Evolutionary conservation across 371 early-diverging fungal genomes (phyloP), one percentile per base, ranked within the genome.

Genomic region (Zychaea mexicana): DNA sequence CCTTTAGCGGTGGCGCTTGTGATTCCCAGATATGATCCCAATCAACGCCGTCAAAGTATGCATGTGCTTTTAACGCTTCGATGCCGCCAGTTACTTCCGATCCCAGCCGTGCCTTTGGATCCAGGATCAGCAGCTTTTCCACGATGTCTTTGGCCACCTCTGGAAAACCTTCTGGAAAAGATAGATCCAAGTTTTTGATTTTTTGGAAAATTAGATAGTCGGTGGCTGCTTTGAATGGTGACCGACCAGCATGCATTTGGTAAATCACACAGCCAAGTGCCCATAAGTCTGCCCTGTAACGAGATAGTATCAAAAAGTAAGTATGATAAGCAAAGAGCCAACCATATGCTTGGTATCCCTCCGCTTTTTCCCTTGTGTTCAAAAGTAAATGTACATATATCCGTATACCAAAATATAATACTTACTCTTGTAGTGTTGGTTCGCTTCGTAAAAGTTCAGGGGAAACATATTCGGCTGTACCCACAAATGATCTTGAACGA

Each of bases 201-300:
- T 92, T 95, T 75, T 98, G 96, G 70, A 98, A 97, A 0, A 98
- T 99, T 67, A 94, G 92, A 70, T 95, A 97, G 65, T 99, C 96
- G 57, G 96, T 98, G 3, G 85, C 76, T 22, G 91, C 98, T 69
- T 97, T 96, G 79, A 99, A 99, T 0, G 99, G 99, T 13, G 98
- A 96, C 52, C 83, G 79, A 6, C 98, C 99, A 22, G 91, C 86
- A 12, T 97, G 75, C 82, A 99, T 77, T 77, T 99, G 99, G 78
- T 91, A 99, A 3, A 98, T 85, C 15, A 99, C 97, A 77, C 98
- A 98, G 2, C 98, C 99, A 22, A 99, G 73, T 12, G 99, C 96
- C 99, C 99, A 99, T 26, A 95, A 79, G 76, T 99, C 99, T 5
- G 96, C 92, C 55, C 92, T 88, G 58, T 17, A 28, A n/a, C n/a